Conservation (phyloP, 805 yeast genomes). For the Nakazawaea siamensis region DNA sequence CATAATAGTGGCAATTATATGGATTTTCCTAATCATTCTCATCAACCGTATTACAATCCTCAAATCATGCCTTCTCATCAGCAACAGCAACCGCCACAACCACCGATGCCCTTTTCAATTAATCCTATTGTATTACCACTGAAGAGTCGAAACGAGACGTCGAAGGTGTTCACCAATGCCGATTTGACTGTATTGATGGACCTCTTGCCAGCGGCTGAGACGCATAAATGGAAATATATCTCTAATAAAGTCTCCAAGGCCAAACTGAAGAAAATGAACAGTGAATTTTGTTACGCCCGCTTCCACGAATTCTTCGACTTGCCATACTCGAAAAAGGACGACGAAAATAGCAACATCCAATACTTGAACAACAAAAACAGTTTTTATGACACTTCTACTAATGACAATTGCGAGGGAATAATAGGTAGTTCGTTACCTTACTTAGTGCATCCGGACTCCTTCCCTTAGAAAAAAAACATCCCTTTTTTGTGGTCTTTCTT, state of each 20-base stretch:
- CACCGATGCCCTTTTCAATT: neutral
- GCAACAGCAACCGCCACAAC: neutral
- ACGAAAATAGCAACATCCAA: slow-evolving; percentile 2
- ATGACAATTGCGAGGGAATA: slow-evolving; percentile 7
- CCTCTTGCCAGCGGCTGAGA: slow-evolving; percentile 5
- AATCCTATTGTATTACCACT: slow-evolving; percentile 1
- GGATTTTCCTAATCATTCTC: neutral
- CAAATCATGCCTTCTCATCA: neutral
- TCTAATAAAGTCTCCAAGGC: slow-evolving; percentile 9
- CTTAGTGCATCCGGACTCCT: slow-evolving; percentile 3
- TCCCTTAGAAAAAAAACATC: neutral
- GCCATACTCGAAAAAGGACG: neutral
- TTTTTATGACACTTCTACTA: slow-evolving; percentile 2
- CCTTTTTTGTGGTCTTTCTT: neutral
- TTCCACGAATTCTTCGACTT: slow-evolving; percentile 9
- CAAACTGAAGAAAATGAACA: slow-evolving; percentile 9
- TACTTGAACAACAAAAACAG: slow-evolving; percentile 7
- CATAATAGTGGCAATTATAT: slow-evolving; percentile 1
- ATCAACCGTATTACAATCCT: too few species aligned
- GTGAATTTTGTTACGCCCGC: slow-evolving; percentile 8
- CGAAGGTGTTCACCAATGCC: slow-evolving; percentile 2
- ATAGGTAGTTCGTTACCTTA: slow-evolving; percentile 10
- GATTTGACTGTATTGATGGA: slow-evolving; percentile 5
- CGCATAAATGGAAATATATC: slow-evolving; percentile 11
- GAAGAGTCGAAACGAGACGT: neutral